Evolutionary conservation across 805 yeast species (phyloP).

Genomic region (Saturnispora besseyi): DNA sequence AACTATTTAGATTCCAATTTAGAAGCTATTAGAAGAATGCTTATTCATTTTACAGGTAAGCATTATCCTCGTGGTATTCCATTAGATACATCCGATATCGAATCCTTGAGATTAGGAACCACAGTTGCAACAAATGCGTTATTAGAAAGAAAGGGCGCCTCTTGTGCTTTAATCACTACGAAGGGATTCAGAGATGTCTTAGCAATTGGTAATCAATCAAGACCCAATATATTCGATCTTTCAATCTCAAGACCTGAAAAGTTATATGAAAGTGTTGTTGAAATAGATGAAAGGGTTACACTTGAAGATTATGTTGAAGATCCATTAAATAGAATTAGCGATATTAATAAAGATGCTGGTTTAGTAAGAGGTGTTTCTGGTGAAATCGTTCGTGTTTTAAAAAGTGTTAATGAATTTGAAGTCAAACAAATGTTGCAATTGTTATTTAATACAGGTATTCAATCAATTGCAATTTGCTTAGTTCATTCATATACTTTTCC

Average conservation of each 20-base stretch:
- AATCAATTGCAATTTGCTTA: slow-evolving; percentile 63
- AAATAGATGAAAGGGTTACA: slow-evolving; percentile 86
- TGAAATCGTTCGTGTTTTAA: slow-evolving; percentile 52
- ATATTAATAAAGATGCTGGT: slow-evolving; percentile 12
- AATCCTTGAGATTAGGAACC: slow-evolving; percentile 79
- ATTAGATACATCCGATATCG: slow-evolving; percentile 54
- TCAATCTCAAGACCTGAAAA: slow-evolving; percentile 63
- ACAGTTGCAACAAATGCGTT: slow-evolving; percentile 95
- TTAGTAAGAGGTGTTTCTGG: slow-evolving; percentile 55
- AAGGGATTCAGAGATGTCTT: slow-evolving; percentile 82
- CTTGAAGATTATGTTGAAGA: slow-evolving; percentile 74
- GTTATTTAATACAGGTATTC: slow-evolving; percentile 48
- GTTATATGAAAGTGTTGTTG: slow-evolving; percentile 67
- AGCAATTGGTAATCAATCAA: slow-evolving; percentile 79
- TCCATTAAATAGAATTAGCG: slow-evolving; percentile 32
- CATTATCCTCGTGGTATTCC: slow-evolving; percentile 51
- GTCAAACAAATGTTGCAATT: slow-evolving; percentile 34
- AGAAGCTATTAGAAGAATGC: slow-evolving; percentile 77
- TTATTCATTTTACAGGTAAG: slow-evolving; percentile 49
- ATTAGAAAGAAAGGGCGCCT: slow-evolving; percentile 84
- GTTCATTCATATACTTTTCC: slow-evolving; percentile 69
- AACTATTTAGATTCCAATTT: slow-evolving; percentile 88
- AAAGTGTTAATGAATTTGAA: slow-evolving; percentile 38
- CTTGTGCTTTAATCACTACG: slow-evolving; percentile 78
- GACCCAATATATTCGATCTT: slow-evolving; percentile 84